Percentiles rank a stretch among this genome's conserved stretches.
Conservation (phyloP, 2,329 filamentous ascomycete species). For the Pseudohalonectria lignicola region DNA sequence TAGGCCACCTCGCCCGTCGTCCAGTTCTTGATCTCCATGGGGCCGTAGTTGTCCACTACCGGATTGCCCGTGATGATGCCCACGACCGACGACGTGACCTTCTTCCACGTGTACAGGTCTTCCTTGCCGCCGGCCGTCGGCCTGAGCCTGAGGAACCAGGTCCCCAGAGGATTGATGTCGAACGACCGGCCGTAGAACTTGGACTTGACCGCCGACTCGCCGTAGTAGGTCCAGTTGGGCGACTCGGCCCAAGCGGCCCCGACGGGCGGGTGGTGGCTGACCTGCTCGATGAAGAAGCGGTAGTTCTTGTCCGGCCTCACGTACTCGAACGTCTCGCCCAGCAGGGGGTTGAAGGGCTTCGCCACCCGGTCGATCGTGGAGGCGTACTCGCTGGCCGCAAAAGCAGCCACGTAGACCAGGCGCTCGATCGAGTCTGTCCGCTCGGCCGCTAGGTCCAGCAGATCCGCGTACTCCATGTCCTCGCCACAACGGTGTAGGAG, state of each 20-base stretch:
- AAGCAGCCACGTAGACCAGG: constrained; percentile 87
- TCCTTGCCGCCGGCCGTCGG: constrained; percentile 64
- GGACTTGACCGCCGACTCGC: constrained; percentile 87
- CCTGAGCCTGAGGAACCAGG: constrained; percentile 86
- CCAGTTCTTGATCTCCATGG: constrained; percentile 97
- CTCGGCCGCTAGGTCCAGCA: constrained; percentile 81
- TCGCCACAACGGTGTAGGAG: constrained; percentile 89
- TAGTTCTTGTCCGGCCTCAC: constrained; percentile 93
- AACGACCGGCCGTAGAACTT: constrained; percentile 98
- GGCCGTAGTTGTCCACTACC: constrained; percentile 93
- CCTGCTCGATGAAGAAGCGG: constrained; percentile 96
- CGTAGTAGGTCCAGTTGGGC: constrained; percentile 93
- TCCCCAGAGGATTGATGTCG: constrained; percentile 90
- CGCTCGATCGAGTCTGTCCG: constrained; percentile 81
- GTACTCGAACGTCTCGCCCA: constrained; percentile 96
- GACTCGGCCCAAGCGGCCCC: constrained; percentile 90
- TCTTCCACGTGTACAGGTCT: constrained; percentile 97
- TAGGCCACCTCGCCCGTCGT: constrained; percentile 85
- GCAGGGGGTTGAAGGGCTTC: constrained; percentile 93
- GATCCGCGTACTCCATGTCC: constrained; percentile 95
- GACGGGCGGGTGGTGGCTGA: constrained; percentile 92
- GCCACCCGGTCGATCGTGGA: constrained; percentile 94
- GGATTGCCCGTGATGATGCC: constrained; percentile 97
- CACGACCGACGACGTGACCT: constrained; percentile 93
- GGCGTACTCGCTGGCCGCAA: constrained; percentile 92